Evolutionary conservation across 2,329 filamentous ascomycete species (phyloP), one percentile per base, ranked within the genome.

Genomic region (Neofusicoccum parvum): DNA sequence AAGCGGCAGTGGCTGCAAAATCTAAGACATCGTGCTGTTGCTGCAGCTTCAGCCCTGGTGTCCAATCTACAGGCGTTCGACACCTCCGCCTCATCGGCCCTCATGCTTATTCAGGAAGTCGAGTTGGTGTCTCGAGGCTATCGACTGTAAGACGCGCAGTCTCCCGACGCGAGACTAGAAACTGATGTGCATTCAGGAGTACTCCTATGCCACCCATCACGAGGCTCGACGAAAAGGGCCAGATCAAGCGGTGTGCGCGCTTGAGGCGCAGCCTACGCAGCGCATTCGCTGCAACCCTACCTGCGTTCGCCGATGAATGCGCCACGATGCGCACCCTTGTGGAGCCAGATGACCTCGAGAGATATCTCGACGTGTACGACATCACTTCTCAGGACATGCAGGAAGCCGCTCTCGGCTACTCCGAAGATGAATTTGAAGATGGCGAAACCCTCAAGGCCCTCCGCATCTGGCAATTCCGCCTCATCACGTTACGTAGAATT

Each of bases 111-210:
- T 68, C 94, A 97, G 76, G 94, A 97, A 79, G 93, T 97, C n/a
- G 94, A 97, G 80, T 84, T 97, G 37, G 93, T 97, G 32, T 96
- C 94, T 36, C 88, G 94, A 70, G 94, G 94, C 23, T 97, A 96
- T 77, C 86, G 92, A 79, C 84, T 97, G 88, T 92, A 79, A 77
- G 88, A 80, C 56, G 51, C 39, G 50, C 56, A 32, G 53, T 51
- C 63, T 64, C 58, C 65, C 65, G 54, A 66, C 64, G 69, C 45
- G 15, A n/a, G 39, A 23, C 39, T 32, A 53, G 73, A 68, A 70
- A 68, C 70, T 72, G 67, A 77, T 72, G 63, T 45, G 39, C 66
- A 14, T 46, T 64, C 72, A 96, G 92, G 80, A 96, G 92, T 82
- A 90, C 88, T 15, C 94, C 94, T 27, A 80, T 98, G 41, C 94